Evolutionary conservation across 2,329 filamentous ascomycete species (phyloP), one percentile per base, ranked within the genome.

Genomic region (Monilinia laxa): DNA sequence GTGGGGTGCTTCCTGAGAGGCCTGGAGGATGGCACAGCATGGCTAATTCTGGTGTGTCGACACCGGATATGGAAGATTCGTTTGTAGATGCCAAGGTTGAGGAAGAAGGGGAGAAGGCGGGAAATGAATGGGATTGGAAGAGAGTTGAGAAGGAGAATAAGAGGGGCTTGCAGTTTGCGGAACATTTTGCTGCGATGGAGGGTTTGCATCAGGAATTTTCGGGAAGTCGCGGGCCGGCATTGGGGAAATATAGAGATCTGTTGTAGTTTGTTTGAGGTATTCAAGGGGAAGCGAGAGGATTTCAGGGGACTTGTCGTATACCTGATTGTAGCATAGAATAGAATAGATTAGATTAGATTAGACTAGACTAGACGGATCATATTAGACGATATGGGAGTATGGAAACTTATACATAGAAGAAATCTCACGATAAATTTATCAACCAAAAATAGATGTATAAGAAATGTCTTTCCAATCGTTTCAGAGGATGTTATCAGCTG

Each of bases 1-100:
- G 89, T 60, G 87, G 88, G 1, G 81, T 97, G 76, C 80, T 98
- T 62, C 95, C 95, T 0, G 80, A 84, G 67, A 83, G 88, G 58
- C 92, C 92, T 0, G 87, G 84, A 14, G 89, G 88, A 28, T 89
- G 87, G 87, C 79, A 79, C 9, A 72, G 69, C 4, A 76, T 77
- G 76, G 75, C 79, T 63, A 70, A 67, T 18, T 62, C 69, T 6
- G 73, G 71, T 12, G 70, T 71, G n/a, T 72, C 71, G 14, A 73
- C 73, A 20, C 73, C 73, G 3, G 68, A 73, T 16, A 64, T 63
- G 42, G 63, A 40, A 18, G 63, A 52, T 16, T 40, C 54, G 31
- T 62, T 62, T 51, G 58, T 53, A 38, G 68, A 53, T 3, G 62
- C 51, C 20, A 57, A 51, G 31, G n/a, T 53, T 14, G 57, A 54